Percentiles rank a stretch among this genome's conserved stretches.
Evolutionary conservation across 2,329 filamentous ascomycete genomes (phyloP).

Genomic region (Aspergillus ruber): DNA sequence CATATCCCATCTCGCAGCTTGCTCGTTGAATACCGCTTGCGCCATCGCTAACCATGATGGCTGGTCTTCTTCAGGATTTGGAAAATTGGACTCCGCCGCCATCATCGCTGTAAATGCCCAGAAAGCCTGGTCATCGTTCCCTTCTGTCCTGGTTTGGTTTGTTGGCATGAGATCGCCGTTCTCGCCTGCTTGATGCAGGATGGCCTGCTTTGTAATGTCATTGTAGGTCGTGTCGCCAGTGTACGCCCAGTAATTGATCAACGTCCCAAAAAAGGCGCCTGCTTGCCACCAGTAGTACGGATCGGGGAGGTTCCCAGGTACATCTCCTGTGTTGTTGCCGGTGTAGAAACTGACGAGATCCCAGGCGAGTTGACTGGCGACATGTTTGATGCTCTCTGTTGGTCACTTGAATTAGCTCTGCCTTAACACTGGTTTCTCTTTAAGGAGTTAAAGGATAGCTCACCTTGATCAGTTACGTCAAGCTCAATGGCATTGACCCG

Average conservation of each 20-base stretch:
- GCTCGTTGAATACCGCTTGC: conserved; percentile 71
- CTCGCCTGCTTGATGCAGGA: conserved; percentile 66
- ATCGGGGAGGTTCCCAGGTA: conserved; percentile 40
- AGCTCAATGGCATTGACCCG: not conserved
- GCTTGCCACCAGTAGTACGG: conserved; percentile 36
- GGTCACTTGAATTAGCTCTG: not conserved
- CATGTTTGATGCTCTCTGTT: not conserved
- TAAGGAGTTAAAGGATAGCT: not conserved
- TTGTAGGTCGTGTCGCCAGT: conserved; percentile 23
- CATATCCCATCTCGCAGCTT: conserved; percentile 62
- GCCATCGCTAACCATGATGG: conserved; percentile 68
- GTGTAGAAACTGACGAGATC: conserved; percentile 34
- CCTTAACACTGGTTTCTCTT: not conserved
- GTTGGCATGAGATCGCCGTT: conserved; percentile 69
- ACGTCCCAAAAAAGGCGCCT: conserved; percentile 23
- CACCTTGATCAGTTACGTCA: not conserved
- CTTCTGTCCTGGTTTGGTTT: conserved; percentile 31
- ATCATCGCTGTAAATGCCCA: conserved; percentile 73
- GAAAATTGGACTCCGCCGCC: conserved; percentile 68
- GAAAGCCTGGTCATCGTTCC: conserved; percentile 58
- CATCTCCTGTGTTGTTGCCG: conserved; percentile 34
- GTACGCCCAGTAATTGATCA: conserved; percentile 27
- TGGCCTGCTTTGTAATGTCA: conserved; percentile 48
- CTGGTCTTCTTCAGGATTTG: conserved; percentile 55
- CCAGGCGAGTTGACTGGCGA: not conserved